Evolutionary conservation across 495 filamentous ascomycete species (phyloP).

Genomic region (Margaritispora aquatica): DNA sequence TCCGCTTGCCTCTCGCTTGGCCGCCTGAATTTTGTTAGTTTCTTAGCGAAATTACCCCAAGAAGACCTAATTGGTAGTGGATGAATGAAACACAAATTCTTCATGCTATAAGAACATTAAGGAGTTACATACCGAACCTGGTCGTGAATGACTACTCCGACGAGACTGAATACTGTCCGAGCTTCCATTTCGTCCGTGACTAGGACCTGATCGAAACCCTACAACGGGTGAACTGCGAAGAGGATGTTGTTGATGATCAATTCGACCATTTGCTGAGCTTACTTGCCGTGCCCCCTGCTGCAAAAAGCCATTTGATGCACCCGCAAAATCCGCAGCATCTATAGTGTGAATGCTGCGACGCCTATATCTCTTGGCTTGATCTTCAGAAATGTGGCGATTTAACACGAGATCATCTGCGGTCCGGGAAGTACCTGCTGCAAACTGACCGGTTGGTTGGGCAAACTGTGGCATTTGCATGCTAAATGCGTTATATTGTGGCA

Average conservation of each 20-base stretch:
- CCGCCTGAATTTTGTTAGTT: constrained; percentile 22
- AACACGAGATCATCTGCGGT: constrained; percentile 46
- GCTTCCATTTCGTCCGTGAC: constrained; percentile 54
- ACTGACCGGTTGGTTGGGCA: background rate
- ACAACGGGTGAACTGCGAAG: constrained; percentile 27
- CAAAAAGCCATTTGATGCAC: constrained; percentile 19
- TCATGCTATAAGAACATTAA: constrained; percentile 10
- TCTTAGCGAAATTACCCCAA: constrained; percentile 20
- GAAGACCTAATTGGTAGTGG: constrained; percentile 26
- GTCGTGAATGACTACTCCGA: constrained; percentile 32
- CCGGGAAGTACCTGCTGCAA: background rate
- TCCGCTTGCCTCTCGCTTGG: constrained; percentile 25
- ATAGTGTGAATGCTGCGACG: constrained; percentile 79
- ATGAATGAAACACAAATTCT: constrained; percentile 16
- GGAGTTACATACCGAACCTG: constrained; percentile 50
- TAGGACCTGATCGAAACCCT: constrained; percentile 37
- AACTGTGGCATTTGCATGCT: constrained; percentile 19
- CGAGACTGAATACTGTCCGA: constrained; percentile 43
- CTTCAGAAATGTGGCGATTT: constrained; percentile 39
- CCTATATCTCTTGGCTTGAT: constrained; percentile 69
- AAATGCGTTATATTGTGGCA: constrained; percentile 3
- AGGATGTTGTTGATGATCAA: constrained; percentile 26
- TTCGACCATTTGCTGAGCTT: constrained; percentile 23
- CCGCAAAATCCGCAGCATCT: constrained; percentile 51
- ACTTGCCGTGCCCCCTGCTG: constrained; percentile 22